A percentile compares a stretch with the other conserved stretches of the same genome.
Evolutionary conservation across 805 yeast genomes (phyloP).

Genomic region (Ogataea zsoltii): DNA sequence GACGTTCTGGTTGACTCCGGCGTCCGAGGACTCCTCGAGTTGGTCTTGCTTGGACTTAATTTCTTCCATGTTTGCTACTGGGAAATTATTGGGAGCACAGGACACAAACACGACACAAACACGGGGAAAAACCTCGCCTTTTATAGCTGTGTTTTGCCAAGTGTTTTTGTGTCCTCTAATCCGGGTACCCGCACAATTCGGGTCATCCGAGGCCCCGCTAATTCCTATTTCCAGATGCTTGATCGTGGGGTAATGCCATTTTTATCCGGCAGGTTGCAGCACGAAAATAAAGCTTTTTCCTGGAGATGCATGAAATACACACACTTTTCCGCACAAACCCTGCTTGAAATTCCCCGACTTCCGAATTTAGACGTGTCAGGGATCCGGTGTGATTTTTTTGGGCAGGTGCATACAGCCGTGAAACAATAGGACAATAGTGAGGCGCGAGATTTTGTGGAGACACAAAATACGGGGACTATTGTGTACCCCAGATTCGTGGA

Average conservation of each 20-base stretch:
- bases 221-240: neutral
- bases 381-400: neutral
- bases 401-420: neutral
- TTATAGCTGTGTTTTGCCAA: neutral
- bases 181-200: neutral
- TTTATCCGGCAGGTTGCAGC: neutral
- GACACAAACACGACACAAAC: neutral
- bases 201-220: neutral
- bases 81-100: neutral
- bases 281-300: neutral
- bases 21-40: conserved; percentile 10
- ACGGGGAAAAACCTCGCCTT: neutral
- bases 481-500: too few relatives aligned
- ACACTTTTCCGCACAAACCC: neutral
- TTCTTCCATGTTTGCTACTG: neutral
- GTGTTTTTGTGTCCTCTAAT: neutral
- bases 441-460: too few relatives aligned
- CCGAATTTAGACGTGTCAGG: conserved; percentile 1
- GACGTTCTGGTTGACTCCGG: conserved; percentile 15
- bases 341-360: neutral
- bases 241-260: neutral
- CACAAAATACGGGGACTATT: too few relatives aligned
- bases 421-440: neutral
- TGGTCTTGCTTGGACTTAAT: neutral
- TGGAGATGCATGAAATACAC: neutral